Evolutionary conservation across 2,329 filamentous ascomycete genomes (phyloP).

Genomic region (Laburnicola sp.): DNA sequence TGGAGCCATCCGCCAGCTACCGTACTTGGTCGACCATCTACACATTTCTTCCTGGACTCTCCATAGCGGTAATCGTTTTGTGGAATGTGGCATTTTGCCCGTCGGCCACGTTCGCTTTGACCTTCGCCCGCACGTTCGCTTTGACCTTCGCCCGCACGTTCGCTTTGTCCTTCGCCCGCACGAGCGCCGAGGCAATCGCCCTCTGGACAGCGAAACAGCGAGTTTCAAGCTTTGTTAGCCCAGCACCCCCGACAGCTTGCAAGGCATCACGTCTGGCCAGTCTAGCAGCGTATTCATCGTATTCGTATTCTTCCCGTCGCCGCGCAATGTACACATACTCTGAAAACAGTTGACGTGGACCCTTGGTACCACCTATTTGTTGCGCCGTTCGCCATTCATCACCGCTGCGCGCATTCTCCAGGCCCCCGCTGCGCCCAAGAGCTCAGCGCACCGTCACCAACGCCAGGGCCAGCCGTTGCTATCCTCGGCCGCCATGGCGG

Average conservation of each 20-base stretch:
- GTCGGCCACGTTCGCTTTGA: slow-evolving; percentile 3
- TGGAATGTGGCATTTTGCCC: background rate
- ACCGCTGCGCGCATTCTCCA: slow-evolving; percentile 12
- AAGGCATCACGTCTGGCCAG: no score
- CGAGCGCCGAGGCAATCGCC: background rate
- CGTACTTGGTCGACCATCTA: no score
- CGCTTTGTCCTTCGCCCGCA: no score
- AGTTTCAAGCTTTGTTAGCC: background rate
- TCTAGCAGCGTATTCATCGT: no score
- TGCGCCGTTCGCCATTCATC: slow-evolving; percentile 9
- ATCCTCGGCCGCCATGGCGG: slow-evolving; percentile 66
- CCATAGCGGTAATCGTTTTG: no score
- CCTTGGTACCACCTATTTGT: background rate
- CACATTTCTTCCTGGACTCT: no score
- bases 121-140: slow-evolving; percentile 1
- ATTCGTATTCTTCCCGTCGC: slow-evolving; percentile 4
- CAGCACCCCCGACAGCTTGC: no score
- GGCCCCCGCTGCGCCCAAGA: slow-evolving; percentile 11
- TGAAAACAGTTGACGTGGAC: slow-evolving; percentile 16
- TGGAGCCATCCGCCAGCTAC: no score
- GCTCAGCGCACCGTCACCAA: background rate
- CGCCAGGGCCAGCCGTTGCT: background rate
- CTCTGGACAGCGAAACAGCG: slow-evolving; percentile 7
- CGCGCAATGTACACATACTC: slow-evolving; percentile 18
- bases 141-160: background rate